Evolutionary conservation across 2,329 filamentous ascomycete genomes (phyloP).

Genomic region (Seiridium cupressi): DNA sequence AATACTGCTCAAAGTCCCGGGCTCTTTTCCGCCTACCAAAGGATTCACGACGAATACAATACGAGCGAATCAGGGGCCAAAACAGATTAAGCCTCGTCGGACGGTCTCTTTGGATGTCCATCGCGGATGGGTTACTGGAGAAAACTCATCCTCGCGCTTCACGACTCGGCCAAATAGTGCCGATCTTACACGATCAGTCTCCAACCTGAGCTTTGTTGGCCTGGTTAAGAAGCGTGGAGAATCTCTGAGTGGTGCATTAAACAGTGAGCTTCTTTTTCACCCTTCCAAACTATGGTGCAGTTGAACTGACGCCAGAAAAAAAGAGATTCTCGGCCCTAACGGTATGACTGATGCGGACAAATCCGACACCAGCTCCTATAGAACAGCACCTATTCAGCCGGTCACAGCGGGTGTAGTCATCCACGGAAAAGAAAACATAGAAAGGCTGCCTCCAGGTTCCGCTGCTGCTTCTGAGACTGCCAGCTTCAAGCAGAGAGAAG

Average conservation of each 20-base stretch:
- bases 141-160: constrained; percentile 20
- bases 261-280: background rate
- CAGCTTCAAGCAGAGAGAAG: constrained; percentile 35
- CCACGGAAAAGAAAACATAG: constrained; percentile 9
- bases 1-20: background rate
- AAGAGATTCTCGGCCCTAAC: background rate
- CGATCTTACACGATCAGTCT: background rate
- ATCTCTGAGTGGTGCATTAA: background rate
- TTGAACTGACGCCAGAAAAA: background rate
- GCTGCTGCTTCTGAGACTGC: constrained; percentile 22
- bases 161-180: constrained; percentile 7
- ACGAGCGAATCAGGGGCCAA: background rate
- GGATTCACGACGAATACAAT: background rate
- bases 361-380: constrained; percentile 26
- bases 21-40: background rate
- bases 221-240: too few relatives aligned
- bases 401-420: constrained; percentile 10
- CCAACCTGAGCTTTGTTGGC: background rate
- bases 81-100: background rate
- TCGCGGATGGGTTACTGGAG: constrained; percentile 8
- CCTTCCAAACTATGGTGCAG: too few relatives aligned
- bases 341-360: constrained; percentile 15
- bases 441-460: background rate
- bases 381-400: constrained; percentile 21
- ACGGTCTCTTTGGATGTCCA: background rate